phyloP scores from a whole-genome alignment of 176 grass and related monocot species.

The Ampelocalamus luodianensis region DNA sequence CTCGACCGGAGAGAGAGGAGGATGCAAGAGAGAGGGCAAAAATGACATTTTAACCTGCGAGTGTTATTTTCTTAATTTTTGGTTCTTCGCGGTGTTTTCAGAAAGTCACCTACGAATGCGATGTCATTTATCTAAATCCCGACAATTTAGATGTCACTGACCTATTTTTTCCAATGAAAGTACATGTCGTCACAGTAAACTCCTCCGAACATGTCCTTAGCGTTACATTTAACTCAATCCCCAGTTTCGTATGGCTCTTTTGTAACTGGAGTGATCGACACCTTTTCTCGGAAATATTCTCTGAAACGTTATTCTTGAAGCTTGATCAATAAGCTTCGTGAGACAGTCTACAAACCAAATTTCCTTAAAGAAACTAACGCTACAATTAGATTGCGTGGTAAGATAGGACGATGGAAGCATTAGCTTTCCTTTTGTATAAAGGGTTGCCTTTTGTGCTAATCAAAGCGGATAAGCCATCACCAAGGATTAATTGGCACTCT shows the following conservation, averaged over 20 bases:
- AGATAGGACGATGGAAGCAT: not conserved
- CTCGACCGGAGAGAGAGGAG: no score
- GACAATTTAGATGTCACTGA: no score
- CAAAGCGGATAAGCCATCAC: conserved; percentile 24
- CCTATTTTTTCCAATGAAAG: no score
- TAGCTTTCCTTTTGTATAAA: conserved; percentile 3
- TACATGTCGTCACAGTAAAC: no score
- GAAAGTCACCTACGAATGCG: no score
- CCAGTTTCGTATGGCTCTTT: not conserved
- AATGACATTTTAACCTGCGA: no score
- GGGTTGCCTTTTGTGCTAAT: conserved; percentile 15
- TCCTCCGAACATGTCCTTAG: no score
- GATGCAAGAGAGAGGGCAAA: no score
- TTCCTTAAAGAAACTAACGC: conserved; percentile 29
- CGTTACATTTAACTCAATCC: no score
- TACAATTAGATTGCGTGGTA: not conserved
- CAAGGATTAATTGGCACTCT: conserved; percentile 30
- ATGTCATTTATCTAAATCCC: no score
- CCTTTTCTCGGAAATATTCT: not conserved
- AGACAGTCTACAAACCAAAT: not conserved
- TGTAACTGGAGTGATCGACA: not conserved
- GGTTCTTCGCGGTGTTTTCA: no score
- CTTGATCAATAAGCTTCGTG: not conserved
- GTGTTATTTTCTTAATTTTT: no score
- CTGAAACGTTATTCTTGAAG: not conserved